Percentiles rank a stretch among this genome's conserved stretches.
Conservation (phyloP, 2,329 filamentous ascomycete genomes). For the Talaromyces sp. region DNA sequence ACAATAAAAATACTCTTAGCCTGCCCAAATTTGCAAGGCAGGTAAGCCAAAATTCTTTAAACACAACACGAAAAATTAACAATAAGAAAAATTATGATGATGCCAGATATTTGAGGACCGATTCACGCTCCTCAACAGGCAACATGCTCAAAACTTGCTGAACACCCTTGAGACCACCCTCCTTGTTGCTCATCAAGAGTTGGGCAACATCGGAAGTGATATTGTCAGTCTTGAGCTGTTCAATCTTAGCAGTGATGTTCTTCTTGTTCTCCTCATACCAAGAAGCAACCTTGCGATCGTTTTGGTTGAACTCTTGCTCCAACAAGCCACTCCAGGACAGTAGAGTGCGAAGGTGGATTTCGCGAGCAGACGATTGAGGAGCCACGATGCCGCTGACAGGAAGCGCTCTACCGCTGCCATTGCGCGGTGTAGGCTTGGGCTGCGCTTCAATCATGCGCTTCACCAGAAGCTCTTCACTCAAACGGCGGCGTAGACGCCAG, state of each 20-base stretch:
- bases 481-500: constrained; percentile 93
- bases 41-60: neutral
- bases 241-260: constrained; percentile 74
- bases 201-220: constrained; percentile 65
- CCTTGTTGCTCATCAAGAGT: constrained; percentile 59
- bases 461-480: constrained; percentile 96
- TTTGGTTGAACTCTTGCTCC: constrained; percentile 62
- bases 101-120: constrained; percentile 57
- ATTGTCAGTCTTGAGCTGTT: constrained; percentile 71
- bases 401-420: constrained; percentile 35
- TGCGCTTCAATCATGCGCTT: constrained; percentile 66
- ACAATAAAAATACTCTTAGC: neutral
- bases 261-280: constrained; percentile 98
- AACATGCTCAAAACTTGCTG: constrained; percentile 79
- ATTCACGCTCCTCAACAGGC: constrained; percentile 81
- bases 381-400: constrained; percentile 31
- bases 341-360: constrained; percentile 66
- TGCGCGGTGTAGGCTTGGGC: constrained; percentile 28
- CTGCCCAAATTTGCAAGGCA: neutral
- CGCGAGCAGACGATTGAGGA: constrained; percentile 44
- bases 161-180: constrained; percentile 74
- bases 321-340: constrained; percentile 73
- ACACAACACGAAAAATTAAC: neutral
- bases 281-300: constrained; percentile 76
- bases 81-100: constrained; percentile 17